These are phyloP conservation scores for Amoebophrya sp. DNA, from an alignment of 169 alveolate species.

Conservation along the genomic window DNA sequence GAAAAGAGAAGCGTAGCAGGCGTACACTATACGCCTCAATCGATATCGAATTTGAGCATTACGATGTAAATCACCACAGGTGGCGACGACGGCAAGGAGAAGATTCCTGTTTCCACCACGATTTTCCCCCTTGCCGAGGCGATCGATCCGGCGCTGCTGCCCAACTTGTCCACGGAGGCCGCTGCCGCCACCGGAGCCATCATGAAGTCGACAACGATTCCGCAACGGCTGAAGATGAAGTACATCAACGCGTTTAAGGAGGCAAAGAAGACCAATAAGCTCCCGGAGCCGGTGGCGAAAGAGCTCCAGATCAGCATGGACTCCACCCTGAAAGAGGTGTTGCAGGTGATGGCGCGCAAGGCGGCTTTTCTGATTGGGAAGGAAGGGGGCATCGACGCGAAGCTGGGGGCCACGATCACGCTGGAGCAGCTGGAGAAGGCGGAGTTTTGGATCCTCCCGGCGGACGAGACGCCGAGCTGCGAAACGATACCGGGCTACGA, in stretches of 20 bases:
- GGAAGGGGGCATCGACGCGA: neutral
- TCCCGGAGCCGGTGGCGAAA: neutral
- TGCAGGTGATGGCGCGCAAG: neutral
- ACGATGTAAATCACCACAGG: neutral
- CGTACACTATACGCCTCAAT: too few relatives aligned
- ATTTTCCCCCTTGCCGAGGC: neutral
- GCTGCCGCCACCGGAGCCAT: neutral
- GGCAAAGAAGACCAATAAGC: neutral
- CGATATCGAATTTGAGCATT: neutral
- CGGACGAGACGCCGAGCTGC: neutral
- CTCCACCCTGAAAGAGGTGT: neutral
- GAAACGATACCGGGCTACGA: neutral
- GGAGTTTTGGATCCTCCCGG: neutral
- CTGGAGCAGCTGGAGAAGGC: neutral
- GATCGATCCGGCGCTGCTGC: neutral
- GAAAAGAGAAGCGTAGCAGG: too few relatives aligned
- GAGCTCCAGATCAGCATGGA: neutral
- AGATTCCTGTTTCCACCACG: neutral
- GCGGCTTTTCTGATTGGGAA: neutral
- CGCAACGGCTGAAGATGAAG: neutral
- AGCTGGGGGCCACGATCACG: neutral
- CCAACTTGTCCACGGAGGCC: neutral
- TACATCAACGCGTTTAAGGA: neutral
- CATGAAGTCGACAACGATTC: neutral
- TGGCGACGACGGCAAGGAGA: conserved; percentile 1